phyloP scores from a whole-genome alignment of 176 grass and related monocot genomes.

The Rhynchospora breviuscula region DNA sequence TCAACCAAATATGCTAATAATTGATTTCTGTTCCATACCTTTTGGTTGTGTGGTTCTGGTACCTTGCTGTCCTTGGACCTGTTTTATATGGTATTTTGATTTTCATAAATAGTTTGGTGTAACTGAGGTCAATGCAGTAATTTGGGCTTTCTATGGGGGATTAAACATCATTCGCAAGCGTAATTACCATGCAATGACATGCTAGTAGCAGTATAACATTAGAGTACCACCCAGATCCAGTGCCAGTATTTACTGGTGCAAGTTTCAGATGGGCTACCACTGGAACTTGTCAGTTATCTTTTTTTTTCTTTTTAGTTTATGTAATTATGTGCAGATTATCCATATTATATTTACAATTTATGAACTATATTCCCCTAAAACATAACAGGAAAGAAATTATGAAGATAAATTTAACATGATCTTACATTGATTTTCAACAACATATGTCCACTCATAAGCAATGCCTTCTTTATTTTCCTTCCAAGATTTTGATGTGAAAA shows the following conservation, averaged over 20 bases:
- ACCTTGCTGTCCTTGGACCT: neutral
- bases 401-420: neutral
- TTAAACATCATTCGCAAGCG: neutral
- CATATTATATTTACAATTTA: too few relatives aligned
- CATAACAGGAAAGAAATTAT: neutral
- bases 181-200: neutral
- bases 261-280: neutral
- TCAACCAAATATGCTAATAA: neutral
- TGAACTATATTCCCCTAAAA: neutral
- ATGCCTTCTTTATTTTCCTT: constrained; percentile 73
- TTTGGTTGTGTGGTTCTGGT: neutral
- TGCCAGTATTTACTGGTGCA: neutral
- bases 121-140: neutral
- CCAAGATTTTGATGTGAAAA: constrained; percentile 72
- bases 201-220: neutral
- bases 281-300: neutral
- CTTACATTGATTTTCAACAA: constrained; percentile 88
- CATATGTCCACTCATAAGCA: constrained; percentile 80
- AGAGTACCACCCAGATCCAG: neutral
- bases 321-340: too few relatives aligned
- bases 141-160: neutral
- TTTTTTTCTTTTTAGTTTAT: neutral
- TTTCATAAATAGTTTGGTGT: neutral
- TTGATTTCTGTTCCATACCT: neutral
- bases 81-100: neutral